Evolutionary conservation across 495 filamentous ascomycete genomes (phyloP).

Genomic region (Cenococcum geophilum): DNA sequence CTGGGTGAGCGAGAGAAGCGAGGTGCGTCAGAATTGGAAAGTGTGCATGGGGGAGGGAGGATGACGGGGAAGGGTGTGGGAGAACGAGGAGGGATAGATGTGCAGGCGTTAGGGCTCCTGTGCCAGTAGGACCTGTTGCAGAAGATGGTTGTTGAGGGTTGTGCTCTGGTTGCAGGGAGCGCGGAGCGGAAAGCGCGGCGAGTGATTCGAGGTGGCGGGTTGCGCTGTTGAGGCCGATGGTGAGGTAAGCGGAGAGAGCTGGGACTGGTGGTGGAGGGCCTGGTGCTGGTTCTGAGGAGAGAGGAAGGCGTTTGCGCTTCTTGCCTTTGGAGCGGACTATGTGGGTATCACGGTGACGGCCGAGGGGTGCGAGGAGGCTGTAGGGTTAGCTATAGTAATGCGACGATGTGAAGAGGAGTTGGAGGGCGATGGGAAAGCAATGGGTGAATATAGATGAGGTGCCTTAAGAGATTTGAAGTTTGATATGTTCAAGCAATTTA

Average conservation of each 20-base stretch:
- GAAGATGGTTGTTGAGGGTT: not conserved
- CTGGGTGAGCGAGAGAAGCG: constrained; percentile 44
- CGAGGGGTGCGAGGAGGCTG: constrained; percentile 54
- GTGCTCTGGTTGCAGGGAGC: not conserved
- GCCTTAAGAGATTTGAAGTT: too few relatives aligned
- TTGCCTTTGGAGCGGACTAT: constrained; percentile 48
- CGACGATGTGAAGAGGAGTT: too few relatives aligned
- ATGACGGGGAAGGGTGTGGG: constrained; percentile 30
- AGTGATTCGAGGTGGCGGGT: constrained; percentile 48
- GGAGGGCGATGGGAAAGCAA: too few relatives aligned
- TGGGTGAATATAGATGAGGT: too few relatives aligned
- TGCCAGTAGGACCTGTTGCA: too few relatives aligned
- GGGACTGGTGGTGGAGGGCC: constrained; percentile 33
- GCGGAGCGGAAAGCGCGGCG: constrained; percentile 18
- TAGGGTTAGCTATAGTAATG: constrained; percentile 1
- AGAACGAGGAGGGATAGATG: constrained; percentile 20
- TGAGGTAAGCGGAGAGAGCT: constrained; percentile 47
- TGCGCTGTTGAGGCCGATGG: constrained; percentile 54
- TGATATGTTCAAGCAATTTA: too few relatives aligned
- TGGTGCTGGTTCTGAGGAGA: constrained; percentile 6
- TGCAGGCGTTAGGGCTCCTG: not conserved
- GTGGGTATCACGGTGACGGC: constrained; percentile 46
- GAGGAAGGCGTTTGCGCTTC: constrained; percentile 25
- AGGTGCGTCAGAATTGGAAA: constrained; percentile 42
- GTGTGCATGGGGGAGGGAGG: constrained; percentile 51